phyloP scores from a whole-genome alignment of 345 rosid species.

The Punica granatum region DNA sequence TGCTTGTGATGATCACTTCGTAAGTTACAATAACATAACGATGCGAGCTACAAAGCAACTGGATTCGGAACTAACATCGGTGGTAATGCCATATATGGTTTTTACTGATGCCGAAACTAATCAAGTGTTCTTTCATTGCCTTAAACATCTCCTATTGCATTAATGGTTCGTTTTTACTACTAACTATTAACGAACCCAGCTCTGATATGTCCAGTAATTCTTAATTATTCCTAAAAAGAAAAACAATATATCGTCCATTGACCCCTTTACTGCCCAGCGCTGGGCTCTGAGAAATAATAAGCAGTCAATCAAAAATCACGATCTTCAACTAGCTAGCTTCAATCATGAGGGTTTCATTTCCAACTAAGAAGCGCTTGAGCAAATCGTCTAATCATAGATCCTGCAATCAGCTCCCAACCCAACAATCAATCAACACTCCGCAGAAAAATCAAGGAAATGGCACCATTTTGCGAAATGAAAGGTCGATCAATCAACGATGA shows the following conservation, averaged over 20 bases:
- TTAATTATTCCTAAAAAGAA: background rate
- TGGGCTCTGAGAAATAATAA: background rate
- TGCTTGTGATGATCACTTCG: too few relatives aligned
- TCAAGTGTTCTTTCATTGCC: too few relatives aligned
- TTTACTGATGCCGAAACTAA: too few relatives aligned
- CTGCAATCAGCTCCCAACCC: background rate
- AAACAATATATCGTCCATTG: background rate
- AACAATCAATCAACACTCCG: background rate
- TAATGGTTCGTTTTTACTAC: too few relatives aligned
- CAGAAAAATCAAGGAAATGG: background rate
- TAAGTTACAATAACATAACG: too few relatives aligned
- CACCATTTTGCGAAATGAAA: background rate
- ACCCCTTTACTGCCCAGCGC: background rate
- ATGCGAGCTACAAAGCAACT: too few relatives aligned
- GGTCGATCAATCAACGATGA: background rate
- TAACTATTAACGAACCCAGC: background rate
- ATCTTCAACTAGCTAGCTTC: background rate
- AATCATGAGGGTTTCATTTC: background rate
- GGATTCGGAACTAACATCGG: background rate
- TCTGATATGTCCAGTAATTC: background rate
- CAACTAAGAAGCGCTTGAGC: background rate
- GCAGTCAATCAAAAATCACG: background rate
- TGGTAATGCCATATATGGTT: background rate
- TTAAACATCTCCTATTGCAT: too few relatives aligned
- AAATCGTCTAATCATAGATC: background rate